Percentiles rank a stretch among this genome's conserved stretches.
phyloP scores from a whole-genome alignment of 352 stramenopile species.

The Globisporangium polare region DNA sequence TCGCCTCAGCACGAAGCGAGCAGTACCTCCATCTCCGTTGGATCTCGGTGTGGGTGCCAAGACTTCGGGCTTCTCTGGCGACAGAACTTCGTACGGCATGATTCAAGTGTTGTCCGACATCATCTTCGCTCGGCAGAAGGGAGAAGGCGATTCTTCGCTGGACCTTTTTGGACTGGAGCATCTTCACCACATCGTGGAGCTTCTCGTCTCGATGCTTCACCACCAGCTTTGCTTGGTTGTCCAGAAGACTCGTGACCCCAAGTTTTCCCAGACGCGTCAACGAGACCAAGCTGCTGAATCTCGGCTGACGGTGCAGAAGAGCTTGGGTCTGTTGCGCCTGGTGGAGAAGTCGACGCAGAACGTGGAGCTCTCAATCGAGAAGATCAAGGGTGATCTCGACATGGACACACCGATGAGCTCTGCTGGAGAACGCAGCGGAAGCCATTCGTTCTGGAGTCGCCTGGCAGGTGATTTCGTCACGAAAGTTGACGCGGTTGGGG shows the following conservation, averaged over 20 bases:
- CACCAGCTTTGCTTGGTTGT: constrained; percentile 61
- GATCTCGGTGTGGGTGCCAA: constrained; percentile 10
- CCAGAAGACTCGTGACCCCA: constrained; percentile 54
- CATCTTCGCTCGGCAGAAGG: constrained; percentile 31
- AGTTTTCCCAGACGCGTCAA: constrained; percentile 49
- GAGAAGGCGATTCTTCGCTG: constrained; percentile 30
- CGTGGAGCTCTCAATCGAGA: constrained; percentile 23
- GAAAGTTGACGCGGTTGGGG: constrained; percentile 24
- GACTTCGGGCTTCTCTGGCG: constrained; percentile 52
- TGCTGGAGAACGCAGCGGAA: background rate
- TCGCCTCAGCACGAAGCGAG: constrained; percentile 18
- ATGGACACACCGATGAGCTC: constrained; percentile 8
- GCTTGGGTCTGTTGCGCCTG: constrained; percentile 26
- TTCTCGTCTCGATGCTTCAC: constrained; percentile 75
- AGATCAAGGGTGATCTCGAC: constrained; percentile 7
- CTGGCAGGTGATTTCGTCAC: constrained; percentile 26
- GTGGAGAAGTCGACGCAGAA: constrained; percentile 23
- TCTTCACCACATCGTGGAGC: constrained; percentile 40
- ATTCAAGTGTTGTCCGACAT: constrained; percentile 59
- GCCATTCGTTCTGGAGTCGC: constrained; percentile 21
- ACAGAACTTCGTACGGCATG: constrained; percentile 67
- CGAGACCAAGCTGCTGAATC: constrained; percentile 20
- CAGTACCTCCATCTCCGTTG: constrained; percentile 17
- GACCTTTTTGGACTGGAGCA: constrained; percentile 54
- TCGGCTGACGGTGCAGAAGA: constrained; percentile 26